A percentile compares a stretch with the other conserved stretches of the same genome.
Evolutionary conservation across 768 basidiomycete genomes (phyloP).

Genomic region (Amanita brunnescens): DNA sequence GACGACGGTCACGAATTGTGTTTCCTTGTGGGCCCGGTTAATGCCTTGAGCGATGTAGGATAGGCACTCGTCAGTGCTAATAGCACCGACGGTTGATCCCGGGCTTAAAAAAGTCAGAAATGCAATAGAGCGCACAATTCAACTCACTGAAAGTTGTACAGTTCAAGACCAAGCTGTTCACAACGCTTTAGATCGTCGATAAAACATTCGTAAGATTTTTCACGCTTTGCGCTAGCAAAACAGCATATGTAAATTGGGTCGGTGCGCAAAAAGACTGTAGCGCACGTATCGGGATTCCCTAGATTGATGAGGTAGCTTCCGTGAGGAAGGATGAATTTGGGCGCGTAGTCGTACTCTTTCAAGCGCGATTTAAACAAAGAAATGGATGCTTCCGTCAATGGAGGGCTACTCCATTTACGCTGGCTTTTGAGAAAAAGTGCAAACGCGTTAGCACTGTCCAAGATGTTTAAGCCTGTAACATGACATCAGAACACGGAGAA

Average conservation of each 20-base stretch:
- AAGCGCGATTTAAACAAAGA: slow-evolving; percentile 52
- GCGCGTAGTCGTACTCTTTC: slow-evolving; percentile 50
- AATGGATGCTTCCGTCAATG: slow-evolving; percentile 45
- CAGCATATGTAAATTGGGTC: not conserved
- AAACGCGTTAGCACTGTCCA: slow-evolving; percentile 68
- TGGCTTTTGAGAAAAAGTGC: slow-evolving; percentile 83
- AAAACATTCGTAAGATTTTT: slow-evolving; percentile 73
- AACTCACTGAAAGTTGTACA: slow-evolving; percentile 84
- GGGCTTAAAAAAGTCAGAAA: slow-evolving; percentile 32
- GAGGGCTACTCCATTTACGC: slow-evolving; percentile 66
- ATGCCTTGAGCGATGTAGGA: slow-evolving; percentile 60
- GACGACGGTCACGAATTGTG: slow-evolving; percentile 49
- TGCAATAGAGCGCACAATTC: not conserved
- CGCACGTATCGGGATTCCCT: slow-evolving; percentile 70
- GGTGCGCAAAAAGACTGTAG: slow-evolving; percentile 3
- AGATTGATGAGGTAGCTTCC: slow-evolving; percentile 83
- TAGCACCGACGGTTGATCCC: slow-evolving; percentile 72
- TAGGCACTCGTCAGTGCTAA: slow-evolving; percentile 52
- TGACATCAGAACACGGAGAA: not conserved
- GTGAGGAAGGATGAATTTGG: slow-evolving; percentile 65
- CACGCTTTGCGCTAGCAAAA: slow-evolving; percentile 46
- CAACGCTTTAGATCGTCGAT: slow-evolving; percentile 75
- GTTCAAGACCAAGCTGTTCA: slow-evolving; percentile 59
- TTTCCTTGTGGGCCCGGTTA: slow-evolving; percentile 62
- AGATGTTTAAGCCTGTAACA: not conserved